Evolutionary conservation across 345 rosid species (phyloP).

Genomic region (Rhodamnia rubescens): DNA sequence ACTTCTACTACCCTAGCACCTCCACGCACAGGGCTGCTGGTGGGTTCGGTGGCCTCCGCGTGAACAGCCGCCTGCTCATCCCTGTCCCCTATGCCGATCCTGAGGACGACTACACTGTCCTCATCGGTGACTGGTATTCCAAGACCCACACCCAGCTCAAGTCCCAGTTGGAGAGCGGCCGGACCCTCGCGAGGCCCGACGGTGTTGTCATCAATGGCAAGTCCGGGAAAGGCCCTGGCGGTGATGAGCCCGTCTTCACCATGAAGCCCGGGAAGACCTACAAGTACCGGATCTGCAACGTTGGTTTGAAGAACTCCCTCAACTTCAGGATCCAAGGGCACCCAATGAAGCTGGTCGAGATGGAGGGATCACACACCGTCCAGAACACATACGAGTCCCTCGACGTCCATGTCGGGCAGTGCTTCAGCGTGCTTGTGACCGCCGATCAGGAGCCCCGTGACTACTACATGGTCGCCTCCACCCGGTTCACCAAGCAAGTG

Average conservation of each 20-base stretch:
- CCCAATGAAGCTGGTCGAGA: slow-evolving; percentile 61
- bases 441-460: slow-evolving; percentile 43
- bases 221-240: slow-evolving; percentile 21
- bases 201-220: slow-evolving; percentile 60
- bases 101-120: slow-evolving; percentile 46
- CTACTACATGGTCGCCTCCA: slow-evolving; percentile 56
- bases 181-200: slow-evolving; percentile 35
- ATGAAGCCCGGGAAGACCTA: slow-evolving; percentile 57
- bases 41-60: slow-evolving; percentile 60
- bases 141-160: slow-evolving; percentile 39
- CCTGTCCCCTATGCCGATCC: slow-evolving; percentile 65
- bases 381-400: slow-evolving; percentile 61
- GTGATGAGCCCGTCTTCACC: slow-evolving; percentile 34
- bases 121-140: slow-evolving; percentile 54
- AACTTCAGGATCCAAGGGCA: slow-evolving; percentile 68
- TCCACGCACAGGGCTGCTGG: slow-evolving; percentile 46
- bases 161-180: slow-evolving; percentile 40
- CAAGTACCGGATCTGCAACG: slow-evolving; percentile 60
- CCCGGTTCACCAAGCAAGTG: slow-evolving; percentile 36
- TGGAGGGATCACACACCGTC: slow-evolving; percentile 62
- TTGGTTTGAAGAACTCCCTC: slow-evolving; percentile 41
- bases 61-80: slow-evolving; percentile 62
- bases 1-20: slow-evolving; percentile 52
- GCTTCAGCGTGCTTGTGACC: slow-evolving; percentile 45
- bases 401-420: slow-evolving; percentile 63